Evolutionary conservation across 2,329 filamentous ascomycete genomes (phyloP), one percentile per base, ranked within the genome.

Genomic region (Raffaelea arxii): DNA sequence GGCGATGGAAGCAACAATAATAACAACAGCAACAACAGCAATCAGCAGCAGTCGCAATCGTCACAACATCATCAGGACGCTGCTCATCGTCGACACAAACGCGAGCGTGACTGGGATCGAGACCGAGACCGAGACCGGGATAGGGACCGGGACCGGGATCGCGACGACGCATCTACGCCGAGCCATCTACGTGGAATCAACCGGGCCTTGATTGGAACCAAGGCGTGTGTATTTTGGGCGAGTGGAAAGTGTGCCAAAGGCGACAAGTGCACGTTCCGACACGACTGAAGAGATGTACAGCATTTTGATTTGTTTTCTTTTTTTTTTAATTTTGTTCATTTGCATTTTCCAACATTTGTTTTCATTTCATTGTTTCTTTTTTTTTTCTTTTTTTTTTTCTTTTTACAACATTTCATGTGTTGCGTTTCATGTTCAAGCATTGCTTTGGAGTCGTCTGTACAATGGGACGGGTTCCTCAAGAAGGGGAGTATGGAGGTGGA

Each of bases 171-270:
- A 25, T 48, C 43, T 10, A 54, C 48, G 46, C 58, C 42, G 49
- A 58, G 18, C 43, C 61, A 70, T 24, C 56, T 64, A 16, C 68
- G 68, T 47, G 65, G 63, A 14, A 69, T 70, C 51, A 78, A 83
- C 56, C 74, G 70, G 49, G 70, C 73, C 14, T 66, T 80, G 14
- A 78, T 80, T 42, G 78, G 80, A 46, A 84, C 81, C 38, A 80
- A 84, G 57, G 72, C 81, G 5, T 87, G 84, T 61, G 74, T 74
- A 19, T 88, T 86, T 61, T 87, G 72, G 70, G 72, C 77, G 48
- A 77, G 84, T 58, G 83, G 83, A 14, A 81, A 80, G 58, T 87
- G 84, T 63, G 78, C 77, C 6, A 82, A 86, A 59, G 84, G 84
- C 21, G 80, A 83, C 30, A 79, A 80, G 56, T 87, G 84, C 65